Percentiles rank a stretch among this genome's conserved stretches.
These are phyloP conservation scores for Dendrothele bispora DNA, from an alignment of 768 basidiomycete genomes.

Conservation along the genomic window DNA sequence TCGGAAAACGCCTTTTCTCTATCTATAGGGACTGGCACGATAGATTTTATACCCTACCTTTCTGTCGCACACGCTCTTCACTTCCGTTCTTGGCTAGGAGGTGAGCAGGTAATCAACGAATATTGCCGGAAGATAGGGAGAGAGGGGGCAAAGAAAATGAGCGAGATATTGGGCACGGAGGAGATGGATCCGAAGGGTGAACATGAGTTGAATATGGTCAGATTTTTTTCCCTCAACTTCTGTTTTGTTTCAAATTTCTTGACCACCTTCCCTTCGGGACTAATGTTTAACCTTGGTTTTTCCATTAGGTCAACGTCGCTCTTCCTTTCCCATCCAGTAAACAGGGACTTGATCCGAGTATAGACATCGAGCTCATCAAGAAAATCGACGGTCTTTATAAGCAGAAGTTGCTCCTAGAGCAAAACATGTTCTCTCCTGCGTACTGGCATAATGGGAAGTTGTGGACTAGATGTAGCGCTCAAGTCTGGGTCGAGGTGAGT, in stretches of 20 bases:
- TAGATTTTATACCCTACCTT: constrained; percentile 53
- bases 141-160: constrained; percentile 60
- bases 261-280: neutral
- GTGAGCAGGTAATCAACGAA: constrained; percentile 67
- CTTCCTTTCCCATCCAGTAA: constrained; percentile 31
- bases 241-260: constrained; percentile 2
- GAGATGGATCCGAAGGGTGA: constrained; percentile 52
- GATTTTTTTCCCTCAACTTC: no score
- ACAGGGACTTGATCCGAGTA: no score
- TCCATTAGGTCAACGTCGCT: constrained; percentile 33
- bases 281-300: neutral
- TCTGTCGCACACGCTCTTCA: constrained; percentile 62
- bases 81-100: constrained; percentile 74
- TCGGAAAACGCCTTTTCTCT: constrained; percentile 36
- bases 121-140: constrained; percentile 74
- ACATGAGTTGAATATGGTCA: constrained; percentile 67
- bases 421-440: constrained; percentile 30
- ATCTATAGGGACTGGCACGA: constrained; percentile 60
- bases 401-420: constrained; percentile 25
- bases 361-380: constrained; percentile 15
- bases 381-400: constrained; percentile 24
- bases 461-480: constrained; percentile 42
- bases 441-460: constrained; percentile 37
- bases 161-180: constrained; percentile 57
- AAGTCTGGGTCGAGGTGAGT: constrained; percentile 39